These are phyloP conservation scores for Thalassiosira mediterranea DNA, from an alignment of 352 stramenopile species.

Conservation along the genomic window DNA sequence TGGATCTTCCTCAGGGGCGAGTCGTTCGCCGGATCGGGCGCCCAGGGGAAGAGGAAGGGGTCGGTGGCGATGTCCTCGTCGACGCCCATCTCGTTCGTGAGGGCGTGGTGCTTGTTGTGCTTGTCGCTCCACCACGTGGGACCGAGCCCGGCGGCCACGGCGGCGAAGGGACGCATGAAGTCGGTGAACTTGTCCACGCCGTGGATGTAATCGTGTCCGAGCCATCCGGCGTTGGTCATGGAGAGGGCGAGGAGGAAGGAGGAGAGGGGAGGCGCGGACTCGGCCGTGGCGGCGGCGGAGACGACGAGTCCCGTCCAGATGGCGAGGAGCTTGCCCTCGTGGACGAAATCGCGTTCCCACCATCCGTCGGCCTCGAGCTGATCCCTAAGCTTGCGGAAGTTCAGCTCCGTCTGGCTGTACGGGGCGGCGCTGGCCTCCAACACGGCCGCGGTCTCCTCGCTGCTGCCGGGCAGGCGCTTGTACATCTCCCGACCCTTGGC, in stretches of 20 bases:
- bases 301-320: slow-evolving; percentile 71
- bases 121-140: slow-evolving; percentile 87
- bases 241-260: slow-evolving; percentile 68
- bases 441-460: slow-evolving; percentile 25
- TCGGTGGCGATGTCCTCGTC: slow-evolving; percentile 86
- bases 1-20: slow-evolving; percentile 79
- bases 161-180: slow-evolving; percentile 66
- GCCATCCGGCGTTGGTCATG: slow-evolving; percentile 83
- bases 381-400: slow-evolving; percentile 79
- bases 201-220: slow-evolving; percentile 86
- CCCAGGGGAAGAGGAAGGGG: slow-evolving; percentile 78
- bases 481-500: slow-evolving; percentile 79
- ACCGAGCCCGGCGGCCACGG: slow-evolving; percentile 71
- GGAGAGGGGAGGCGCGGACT: slow-evolving; percentile 48
- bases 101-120: slow-evolving; percentile 87
- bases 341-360: slow-evolving; percentile 77
- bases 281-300: slow-evolving; percentile 45
- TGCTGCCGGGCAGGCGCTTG: slow-evolving; percentile 69
- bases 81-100: slow-evolving; percentile 85
- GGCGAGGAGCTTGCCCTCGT: slow-evolving; percentile 74
- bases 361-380: slow-evolving; percentile 80
- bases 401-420: slow-evolving; percentile 72
- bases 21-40: slow-evolving; percentile 74
- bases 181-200: slow-evolving; percentile 77
- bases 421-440: slow-evolving; percentile 56